Evolutionary conservation across 106 monocot species (phyloP).

Genomic region (Vanilla planifolia): DNA sequence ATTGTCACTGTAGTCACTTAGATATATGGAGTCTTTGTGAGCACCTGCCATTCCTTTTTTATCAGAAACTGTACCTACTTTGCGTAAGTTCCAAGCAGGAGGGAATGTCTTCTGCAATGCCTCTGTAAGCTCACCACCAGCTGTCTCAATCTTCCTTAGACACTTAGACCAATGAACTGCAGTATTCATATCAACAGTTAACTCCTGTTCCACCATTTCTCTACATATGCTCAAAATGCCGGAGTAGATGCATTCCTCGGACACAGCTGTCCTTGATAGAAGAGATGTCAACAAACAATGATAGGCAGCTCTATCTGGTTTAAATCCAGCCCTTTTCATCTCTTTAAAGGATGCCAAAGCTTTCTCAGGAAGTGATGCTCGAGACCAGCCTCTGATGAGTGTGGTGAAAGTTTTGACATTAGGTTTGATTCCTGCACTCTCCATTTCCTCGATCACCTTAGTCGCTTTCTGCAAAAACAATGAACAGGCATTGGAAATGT

Average conservation of each 20-base stretch:
- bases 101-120: slow-evolving; percentile 85
- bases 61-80: slow-evolving; percentile 16
- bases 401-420: slow-evolving; percentile 92
- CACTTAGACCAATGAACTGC: slow-evolving; percentile 90
- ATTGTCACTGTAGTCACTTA: slow-evolving; percentile 6
- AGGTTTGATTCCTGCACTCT: slow-evolving; percentile 55
- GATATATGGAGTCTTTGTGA: slow-evolving; percentile 13
- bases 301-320: slow-evolving; percentile 86
- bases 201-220: slow-evolving; percentile 74
- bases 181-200: slow-evolving; percentile 77
- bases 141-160: slow-evolving; percentile 75
- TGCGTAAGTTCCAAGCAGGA: slow-evolving; percentile 74
- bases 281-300: slow-evolving; percentile 92
- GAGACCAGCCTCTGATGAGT: slow-evolving; percentile 81
- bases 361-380: slow-evolving; percentile 88
- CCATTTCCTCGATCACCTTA: slow-evolving; percentile 84
- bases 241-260: slow-evolving; percentile 54
- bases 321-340: slow-evolving; percentile 70
- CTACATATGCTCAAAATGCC: slow-evolving; percentile 69
- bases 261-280: slow-evolving; percentile 68
- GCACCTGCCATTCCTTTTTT: slow-evolving; percentile 1
- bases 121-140: slow-evolving; percentile 84
- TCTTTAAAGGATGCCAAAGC: slow-evolving; percentile 75
- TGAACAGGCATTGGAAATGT: not conserved
- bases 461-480: slow-evolving; percentile 58